These are phyloP conservation scores for Eruca vesicaria DNA, from an alignment of 441 rosid species.

Conservation along the genomic window DNA sequence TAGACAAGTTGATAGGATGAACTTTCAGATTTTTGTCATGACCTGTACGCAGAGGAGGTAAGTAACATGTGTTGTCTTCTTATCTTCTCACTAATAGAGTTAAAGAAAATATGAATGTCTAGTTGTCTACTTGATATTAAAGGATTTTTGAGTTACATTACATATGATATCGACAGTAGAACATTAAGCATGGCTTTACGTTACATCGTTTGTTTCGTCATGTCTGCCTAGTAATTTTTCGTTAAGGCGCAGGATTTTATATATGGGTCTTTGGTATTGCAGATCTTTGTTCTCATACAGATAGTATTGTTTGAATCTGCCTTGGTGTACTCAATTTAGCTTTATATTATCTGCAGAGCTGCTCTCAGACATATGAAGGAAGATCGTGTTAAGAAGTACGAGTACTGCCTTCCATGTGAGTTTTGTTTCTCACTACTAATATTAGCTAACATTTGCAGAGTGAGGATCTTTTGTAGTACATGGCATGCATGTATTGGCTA, in stretches of 20 bases:
- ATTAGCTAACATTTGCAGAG: constrained; percentile 19
- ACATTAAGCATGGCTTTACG: not conserved
- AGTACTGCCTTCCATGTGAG: constrained; percentile 96
- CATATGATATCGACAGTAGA: not conserved
- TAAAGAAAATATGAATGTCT: not conserved
- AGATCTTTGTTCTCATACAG: not conserved
- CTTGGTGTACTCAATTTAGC: constrained; percentile 8
- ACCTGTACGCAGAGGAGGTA: constrained; percentile 87
- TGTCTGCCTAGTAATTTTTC: not conserved
- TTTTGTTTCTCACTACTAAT: constrained; percentile 26
- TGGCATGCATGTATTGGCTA: not conserved
- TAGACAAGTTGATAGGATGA: constrained; percentile 73
- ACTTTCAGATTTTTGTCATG: constrained; percentile 68
- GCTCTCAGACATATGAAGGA: constrained; percentile 90
- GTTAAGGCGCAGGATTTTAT: not conserved
- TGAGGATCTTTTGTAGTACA: not conserved
- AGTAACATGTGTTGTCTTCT: not conserved
- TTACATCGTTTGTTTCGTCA: not conserved
- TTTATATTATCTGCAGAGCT: constrained; percentile 54
- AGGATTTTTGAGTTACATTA: not conserved
- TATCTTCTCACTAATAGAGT: not conserved
- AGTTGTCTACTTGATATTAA: not conserved
- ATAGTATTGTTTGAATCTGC: not conserved
- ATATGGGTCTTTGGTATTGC: not conserved
- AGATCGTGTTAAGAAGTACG: constrained; percentile 83